Evolutionary conservation across 768 basidiomycete species (phyloP).

Genomic region (Leccinum aurantiacum): DNA sequence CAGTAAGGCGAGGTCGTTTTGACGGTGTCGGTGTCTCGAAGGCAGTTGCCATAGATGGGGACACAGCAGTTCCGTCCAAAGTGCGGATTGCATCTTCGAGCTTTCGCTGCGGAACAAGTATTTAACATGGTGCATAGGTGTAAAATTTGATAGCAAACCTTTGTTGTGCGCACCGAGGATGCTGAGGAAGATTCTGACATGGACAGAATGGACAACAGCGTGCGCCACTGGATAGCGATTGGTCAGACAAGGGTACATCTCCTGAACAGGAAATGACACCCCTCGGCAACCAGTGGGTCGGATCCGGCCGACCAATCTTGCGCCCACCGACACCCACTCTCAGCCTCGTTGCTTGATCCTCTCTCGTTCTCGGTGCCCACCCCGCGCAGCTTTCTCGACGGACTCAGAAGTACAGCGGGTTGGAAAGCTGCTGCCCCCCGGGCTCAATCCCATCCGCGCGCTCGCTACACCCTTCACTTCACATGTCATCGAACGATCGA

Average conservation of each 20-base stretch:
- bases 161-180: slow-evolving; percentile 39
- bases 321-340: too few species aligned
- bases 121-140: background rate
- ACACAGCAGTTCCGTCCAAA: slow-evolving; percentile 62
- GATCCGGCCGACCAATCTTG: too few species aligned
- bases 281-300: too few species aligned
- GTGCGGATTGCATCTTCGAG: slow-evolving; percentile 77
- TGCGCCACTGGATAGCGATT: background rate
- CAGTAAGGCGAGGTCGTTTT: slow-evolving; percentile 54
- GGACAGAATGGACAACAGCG: background rate
- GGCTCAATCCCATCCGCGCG: background rate
- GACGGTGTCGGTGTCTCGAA: slow-evolving; percentile 40
- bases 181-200: slow-evolving; percentile 18
- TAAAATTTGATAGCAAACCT: slow-evolving; percentile 34
- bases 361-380: background rate
- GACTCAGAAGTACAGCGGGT: too few species aligned
- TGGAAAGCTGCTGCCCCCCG: too few species aligned
- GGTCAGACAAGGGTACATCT: background rate
- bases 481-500: background rate
- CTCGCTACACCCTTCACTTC: background rate
- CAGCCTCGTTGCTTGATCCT: too few species aligned
- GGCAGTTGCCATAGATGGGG: slow-evolving; percentile 30
- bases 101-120: slow-evolving; percentile 53
- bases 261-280: background rate
- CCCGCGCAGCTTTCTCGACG: background rate